These are phyloP conservation scores for Volutella citrinella DNA, from an alignment of 2,329 filamentous ascomycete genomes.

Conservation along the genomic window DNA sequence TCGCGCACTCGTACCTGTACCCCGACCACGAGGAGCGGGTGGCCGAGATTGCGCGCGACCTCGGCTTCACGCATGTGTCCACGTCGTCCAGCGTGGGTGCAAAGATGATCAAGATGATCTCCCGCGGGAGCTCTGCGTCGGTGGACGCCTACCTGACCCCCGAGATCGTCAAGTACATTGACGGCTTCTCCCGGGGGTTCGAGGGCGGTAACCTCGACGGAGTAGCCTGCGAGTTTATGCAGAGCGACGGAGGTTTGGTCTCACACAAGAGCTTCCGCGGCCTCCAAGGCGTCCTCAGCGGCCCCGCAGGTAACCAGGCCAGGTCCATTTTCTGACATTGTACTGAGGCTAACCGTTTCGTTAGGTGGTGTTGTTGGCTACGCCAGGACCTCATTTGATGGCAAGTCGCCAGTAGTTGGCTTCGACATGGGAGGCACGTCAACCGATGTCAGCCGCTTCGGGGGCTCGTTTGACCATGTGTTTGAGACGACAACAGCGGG, in stretches of 20 bases:
- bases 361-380: constrained; percentile 71
- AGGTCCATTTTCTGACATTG: too few relatives aligned
- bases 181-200: constrained; percentile 62
- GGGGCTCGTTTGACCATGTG: constrained; percentile 66
- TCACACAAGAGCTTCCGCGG: constrained; percentile 59
- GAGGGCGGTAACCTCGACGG: constrained; percentile 50
- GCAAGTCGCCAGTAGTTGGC: constrained; percentile 55
- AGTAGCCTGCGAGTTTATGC: constrained; percentile 25
- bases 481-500: constrained; percentile 69
- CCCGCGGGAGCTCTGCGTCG: constrained; percentile 65
- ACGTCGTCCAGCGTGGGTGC: constrained; percentile 65
- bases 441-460: constrained; percentile 69
- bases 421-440: constrained; percentile 58
- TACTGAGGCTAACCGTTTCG: too few relatives aligned
- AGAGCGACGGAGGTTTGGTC: constrained; percentile 41
- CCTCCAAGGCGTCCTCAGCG: constrained; percentile 61
- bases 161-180: constrained; percentile 65
- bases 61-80: constrained; percentile 70
- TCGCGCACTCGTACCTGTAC: constrained; percentile 87
- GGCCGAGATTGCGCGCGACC: constrained; percentile 67
- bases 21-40: constrained; percentile 75
- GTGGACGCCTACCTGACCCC: constrained; percentile 71
- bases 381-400: constrained; percentile 65
- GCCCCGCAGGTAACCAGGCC: constrained; percentile 64
- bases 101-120: constrained; percentile 65